Conservation (phyloP, 768 basidiomycete genomes). For the Tylopilus sp. region DNA sequence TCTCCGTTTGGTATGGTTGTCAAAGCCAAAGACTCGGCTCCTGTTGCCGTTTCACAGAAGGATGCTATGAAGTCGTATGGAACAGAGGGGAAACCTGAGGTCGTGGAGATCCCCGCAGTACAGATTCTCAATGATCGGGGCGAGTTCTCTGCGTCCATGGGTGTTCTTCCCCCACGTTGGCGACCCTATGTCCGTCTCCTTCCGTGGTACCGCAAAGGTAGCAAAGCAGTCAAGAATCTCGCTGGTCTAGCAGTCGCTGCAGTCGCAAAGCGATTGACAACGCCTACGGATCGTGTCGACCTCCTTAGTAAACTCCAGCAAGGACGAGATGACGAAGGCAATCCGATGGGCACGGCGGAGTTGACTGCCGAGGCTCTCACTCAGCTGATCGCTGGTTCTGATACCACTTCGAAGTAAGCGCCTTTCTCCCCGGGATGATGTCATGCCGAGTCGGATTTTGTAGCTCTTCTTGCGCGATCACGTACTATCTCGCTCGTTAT, state of each 20-base stretch:
- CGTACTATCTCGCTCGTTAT: conserved; percentile 75
- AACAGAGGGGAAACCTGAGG: conserved; percentile 40
- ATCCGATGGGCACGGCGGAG: conserved; percentile 76
- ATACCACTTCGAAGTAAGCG: conserved; percentile 88
- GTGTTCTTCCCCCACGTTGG: conserved; percentile 69
- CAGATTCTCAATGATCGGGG: conserved; percentile 86
- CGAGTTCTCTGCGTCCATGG: conserved; percentile 82
- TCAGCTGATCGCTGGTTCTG: conserved; percentile 83
- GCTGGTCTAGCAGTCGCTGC: conserved; percentile 79
- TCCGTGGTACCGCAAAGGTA: conserved; percentile 76
- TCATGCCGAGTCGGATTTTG: not conserved
- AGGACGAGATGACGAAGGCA: conserved; percentile 73
- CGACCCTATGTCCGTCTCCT: conserved; percentile 60
- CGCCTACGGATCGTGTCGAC: conserved; percentile 72
- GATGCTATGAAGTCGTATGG: conserved; percentile 58
- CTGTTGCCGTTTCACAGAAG: conserved; percentile 57
- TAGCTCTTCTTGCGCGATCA: conserved; percentile 87
- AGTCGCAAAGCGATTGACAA: conserved; percentile 70
- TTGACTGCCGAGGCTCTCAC: conserved; percentile 87
- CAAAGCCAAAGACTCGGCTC: conserved; percentile 67
- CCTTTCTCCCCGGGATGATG: not conserved
- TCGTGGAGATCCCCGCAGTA: conserved; percentile 71
- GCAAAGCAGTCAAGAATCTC: conserved; percentile 62
- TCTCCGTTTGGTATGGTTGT: conserved; percentile 86
- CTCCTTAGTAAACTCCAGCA: conserved; percentile 77